These are phyloP conservation scores for Polymyxa betae DNA, from an alignment of 208 protist genomes.

Conservation along the genomic window DNA sequence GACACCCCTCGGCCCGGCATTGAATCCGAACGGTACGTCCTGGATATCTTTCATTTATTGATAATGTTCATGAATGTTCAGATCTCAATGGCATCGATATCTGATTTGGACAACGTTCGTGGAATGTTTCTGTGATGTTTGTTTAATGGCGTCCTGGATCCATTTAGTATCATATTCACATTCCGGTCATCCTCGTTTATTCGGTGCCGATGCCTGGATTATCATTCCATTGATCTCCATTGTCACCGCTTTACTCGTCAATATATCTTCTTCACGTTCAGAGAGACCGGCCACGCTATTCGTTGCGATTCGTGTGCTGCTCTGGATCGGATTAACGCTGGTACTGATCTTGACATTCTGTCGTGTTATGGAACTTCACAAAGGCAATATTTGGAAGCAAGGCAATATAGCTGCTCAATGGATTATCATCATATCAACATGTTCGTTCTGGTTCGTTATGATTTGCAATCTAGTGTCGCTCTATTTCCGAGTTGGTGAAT, in stretches of 20 bases:
- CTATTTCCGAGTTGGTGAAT: neutral
- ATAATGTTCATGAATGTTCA: neutral
- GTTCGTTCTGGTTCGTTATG: neutral
- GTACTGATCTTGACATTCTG: neutral
- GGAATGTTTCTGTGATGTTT: neutral
- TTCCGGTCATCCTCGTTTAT: neutral
- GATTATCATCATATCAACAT: neutral
- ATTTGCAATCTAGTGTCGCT: neutral
- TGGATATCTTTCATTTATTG: neutral
- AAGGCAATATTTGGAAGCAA: neutral
- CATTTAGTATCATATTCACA: constrained; percentile 38
- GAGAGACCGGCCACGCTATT: neutral
- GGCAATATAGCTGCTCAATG: constrained; percentile 26
- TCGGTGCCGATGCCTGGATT: constrained; percentile 16
- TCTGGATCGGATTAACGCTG: neutral
- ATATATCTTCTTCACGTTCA: neutral
- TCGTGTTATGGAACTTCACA: constrained; percentile 2
- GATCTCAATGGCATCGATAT: neutral
- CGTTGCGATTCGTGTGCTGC: neutral
- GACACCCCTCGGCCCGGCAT: neutral
- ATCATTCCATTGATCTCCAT: neutral
- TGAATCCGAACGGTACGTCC: neutral
- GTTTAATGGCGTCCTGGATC: neutral
- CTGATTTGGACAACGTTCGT: neutral
- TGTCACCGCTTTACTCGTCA: neutral